Evolutionary conservation across 75 land plant species (phyloP), one percentile per base, ranked within the genome.

Genomic region (Picea sitchensis): DNA sequence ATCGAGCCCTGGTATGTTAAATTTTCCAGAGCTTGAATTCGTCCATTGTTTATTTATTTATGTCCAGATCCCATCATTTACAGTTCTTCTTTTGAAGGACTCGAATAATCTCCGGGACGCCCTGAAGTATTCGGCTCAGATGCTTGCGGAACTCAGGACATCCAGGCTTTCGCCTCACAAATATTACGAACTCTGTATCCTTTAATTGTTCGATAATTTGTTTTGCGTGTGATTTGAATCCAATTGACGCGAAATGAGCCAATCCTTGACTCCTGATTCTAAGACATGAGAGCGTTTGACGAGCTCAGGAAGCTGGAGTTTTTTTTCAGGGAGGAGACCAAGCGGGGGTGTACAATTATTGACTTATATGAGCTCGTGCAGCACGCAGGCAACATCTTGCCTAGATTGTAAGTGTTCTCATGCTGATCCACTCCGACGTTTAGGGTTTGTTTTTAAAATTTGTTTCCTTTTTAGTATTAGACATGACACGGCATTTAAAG

Each of bases 291-390:
- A 65, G 91, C 95, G 18, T 96, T 96, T 85, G 99, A 96, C 84
- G 99, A 96, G 81, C 76, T 96, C 79, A 86, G 98, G 85, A 93
- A 86, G 80, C 82, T 96, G 84, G 99, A 96, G 82, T 85, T 92
- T 67, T 96, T 96, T 80, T 96, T 96, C 58, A 89, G 61, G 59
- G 99, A 96, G 65, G 99, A 96, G 86, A 79, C 84, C 0, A 79
- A 86, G 20, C 81, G 99, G 12, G 93, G 93, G 47, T 93, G 95
- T 84, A 91, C 95, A 0, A 83, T 92, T 79, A 89, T 92, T 57
- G 92, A 96, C 74, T 84, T 96, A 9, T 96, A 96, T 74, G 99
- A 96, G 84, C 97, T 96, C 36, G 99, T 96, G 68, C 99, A 96
- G 81, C 99, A 96, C 80, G 92, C 99, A 34, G 98, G 98, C 23